Evolutionary conservation across 345 rosid genomes (phyloP).

Genomic region (Ceriops zippeliana): DNA sequence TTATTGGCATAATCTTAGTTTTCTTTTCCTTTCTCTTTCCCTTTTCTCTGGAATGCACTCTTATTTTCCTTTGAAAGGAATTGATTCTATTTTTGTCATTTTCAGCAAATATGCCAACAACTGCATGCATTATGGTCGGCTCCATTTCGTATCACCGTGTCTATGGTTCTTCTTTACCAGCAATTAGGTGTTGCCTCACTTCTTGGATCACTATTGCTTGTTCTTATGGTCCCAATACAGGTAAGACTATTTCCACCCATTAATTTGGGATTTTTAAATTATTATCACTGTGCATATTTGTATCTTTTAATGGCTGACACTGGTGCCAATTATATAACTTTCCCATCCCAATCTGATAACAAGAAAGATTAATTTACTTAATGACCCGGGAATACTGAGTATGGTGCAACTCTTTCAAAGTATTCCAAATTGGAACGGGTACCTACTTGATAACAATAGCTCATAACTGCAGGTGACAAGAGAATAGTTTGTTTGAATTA

Average conservation of each 20-base stretch:
- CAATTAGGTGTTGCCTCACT: conserved; percentile 34
- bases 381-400: too few relatives aligned
- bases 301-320: background rate
- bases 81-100: background rate
- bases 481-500: too few relatives aligned
- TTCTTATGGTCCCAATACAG: conserved; percentile 29
- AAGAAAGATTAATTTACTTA: too few relatives aligned
- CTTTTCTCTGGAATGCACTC: background rate
- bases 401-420: too few relatives aligned
- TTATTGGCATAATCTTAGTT: background rate
- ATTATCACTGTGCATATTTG: background rate
- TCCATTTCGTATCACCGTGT: conserved; percentile 30
- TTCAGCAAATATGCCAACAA: conserved; percentile 29
- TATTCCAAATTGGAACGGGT: too few relatives aligned
- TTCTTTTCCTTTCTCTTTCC: background rate
- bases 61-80: too few relatives aligned
- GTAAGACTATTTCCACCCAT: conserved; percentile 7
- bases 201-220: conserved; percentile 22
- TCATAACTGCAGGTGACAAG: too few relatives aligned
- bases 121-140: conserved; percentile 34
- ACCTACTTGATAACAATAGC: too few relatives aligned
- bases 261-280: background rate
- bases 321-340: background rate
- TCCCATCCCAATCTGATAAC: too few relatives aligned
- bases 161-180: conserved; percentile 34